A percentile compares a stretch with the other conserved stretches of the same genome.
Conservation (phyloP, 1,284 basidiomycete species). For the Pseudozyma pruni region DNA sequence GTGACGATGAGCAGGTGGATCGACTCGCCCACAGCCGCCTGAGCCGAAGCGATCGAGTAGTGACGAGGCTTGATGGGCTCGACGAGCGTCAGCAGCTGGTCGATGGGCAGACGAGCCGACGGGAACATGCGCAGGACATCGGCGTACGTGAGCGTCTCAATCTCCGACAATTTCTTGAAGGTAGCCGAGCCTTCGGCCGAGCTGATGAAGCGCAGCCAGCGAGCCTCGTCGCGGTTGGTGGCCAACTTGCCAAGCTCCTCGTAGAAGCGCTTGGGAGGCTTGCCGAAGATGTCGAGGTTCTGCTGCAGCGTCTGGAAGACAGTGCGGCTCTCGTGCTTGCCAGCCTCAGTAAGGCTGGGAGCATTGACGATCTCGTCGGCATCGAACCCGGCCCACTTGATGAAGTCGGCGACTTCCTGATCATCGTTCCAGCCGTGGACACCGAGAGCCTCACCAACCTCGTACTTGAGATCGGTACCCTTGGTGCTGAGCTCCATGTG, state of each 20-base stretch:
- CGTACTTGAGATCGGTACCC: slow-evolving; percentile 93
- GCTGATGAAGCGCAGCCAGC: slow-evolving; percentile 90
- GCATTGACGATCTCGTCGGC: slow-evolving; percentile 84
- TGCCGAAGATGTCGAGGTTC: slow-evolving; percentile 94
- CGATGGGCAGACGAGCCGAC: slow-evolving; percentile 79
- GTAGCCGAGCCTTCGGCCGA: slow-evolving; percentile 88
- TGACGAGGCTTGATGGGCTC: slow-evolving; percentile 86
- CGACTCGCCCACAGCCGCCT: slow-evolving; percentile 90
- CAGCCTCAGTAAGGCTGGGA: slow-evolving; percentile 72
- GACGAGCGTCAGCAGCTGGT: slow-evolving; percentile 85
- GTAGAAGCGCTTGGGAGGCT: slow-evolving; percentile 95
- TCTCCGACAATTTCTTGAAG: slow-evolving; percentile 94
- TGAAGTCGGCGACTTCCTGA: slow-evolving; percentile 87
- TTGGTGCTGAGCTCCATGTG: slow-evolving; percentile 94
- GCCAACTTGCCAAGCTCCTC: slow-evolving; percentile 85
- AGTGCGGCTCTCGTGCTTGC: slow-evolving; percentile 78
- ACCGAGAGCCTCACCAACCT: slow-evolving; percentile 94
- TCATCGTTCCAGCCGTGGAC: slow-evolving; percentile 98
- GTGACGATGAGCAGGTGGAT: slow-evolving; percentile 95
- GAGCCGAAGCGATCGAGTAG: slow-evolving; percentile 95
- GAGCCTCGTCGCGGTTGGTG: slow-evolving; percentile 77
- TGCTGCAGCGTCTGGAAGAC: slow-evolving; percentile 95
- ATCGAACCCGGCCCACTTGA: slow-evolving; percentile 88
- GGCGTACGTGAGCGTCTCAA: slow-evolving; percentile 93
- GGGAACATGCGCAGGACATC: slow-evolving; percentile 85